phyloP scores from a whole-genome alignment of 2,329 filamentous ascomycete species.

The Teratosphaeria gauchensis region DNA sequence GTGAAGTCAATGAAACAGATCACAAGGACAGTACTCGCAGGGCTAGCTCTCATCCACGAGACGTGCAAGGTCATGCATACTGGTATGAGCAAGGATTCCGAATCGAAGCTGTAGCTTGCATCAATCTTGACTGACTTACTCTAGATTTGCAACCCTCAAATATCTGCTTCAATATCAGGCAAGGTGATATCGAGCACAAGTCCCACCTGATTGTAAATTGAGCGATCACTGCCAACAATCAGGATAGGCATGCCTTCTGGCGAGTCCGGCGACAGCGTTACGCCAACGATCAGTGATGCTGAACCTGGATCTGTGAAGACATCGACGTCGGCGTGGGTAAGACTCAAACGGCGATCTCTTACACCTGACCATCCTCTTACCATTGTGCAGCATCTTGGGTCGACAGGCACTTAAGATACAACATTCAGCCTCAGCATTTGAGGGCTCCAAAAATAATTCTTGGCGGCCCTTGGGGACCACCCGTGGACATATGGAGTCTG shows the following conservation, averaged over 20 bases:
- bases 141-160: slow-evolving; percentile 20
- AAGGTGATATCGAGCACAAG: slow-evolving; percentile 2
- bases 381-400: slow-evolving; percentile 10
- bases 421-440: slow-evolving; percentile 18
- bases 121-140: not conserved
- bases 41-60: slow-evolving; percentile 10
- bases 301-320: slow-evolving; percentile 10
- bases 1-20: slow-evolving; percentile 6
- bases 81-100: not conserved
- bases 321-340: slow-evolving; percentile 17
- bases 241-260: slow-evolving; percentile 3
- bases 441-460: slow-evolving; percentile 23
- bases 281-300: slow-evolving; percentile 3
- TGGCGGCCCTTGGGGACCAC: slow-evolving; percentile 15
- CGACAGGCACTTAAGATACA: slow-evolving; percentile 13
- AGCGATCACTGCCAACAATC: not conserved
- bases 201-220: not conserved
- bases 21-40: slow-evolving; percentile 10
- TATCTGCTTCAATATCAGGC: slow-evolving; percentile 14
- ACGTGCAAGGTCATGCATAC: slow-evolving; percentile 10
- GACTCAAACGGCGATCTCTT: not conserved
- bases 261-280: slow-evolving; percentile 2
- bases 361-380: not conserved
- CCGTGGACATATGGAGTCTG: slow-evolving; percentile 22
- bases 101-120: not conserved